Percentiles rank a stretch among this genome's conserved stretches.
These are phyloP conservation scores for Yarrowia deformans DNA, from an alignment of 805 yeast genomes.

Conservation along the genomic window DNA sequence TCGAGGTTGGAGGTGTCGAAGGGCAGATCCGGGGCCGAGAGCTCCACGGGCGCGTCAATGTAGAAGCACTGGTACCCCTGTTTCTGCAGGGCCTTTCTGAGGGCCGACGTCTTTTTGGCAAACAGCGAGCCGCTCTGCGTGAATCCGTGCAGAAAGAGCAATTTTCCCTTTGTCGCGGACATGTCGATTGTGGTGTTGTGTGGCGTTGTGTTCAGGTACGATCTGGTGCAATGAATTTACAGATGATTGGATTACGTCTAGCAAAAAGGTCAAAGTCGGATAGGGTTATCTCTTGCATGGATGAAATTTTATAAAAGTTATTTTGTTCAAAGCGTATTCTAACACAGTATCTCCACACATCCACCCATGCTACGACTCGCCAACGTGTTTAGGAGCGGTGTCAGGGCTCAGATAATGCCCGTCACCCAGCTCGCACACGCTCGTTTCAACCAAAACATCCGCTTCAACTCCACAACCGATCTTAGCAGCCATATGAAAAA, in stretches of 20 bases:
- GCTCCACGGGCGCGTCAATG: conserved; percentile 75
- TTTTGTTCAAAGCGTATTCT: neutral
- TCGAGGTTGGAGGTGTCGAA: conserved; percentile 64
- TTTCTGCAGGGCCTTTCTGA: conserved; percentile 75
- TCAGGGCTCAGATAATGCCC: neutral
- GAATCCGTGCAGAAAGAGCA: conserved; percentile 91
- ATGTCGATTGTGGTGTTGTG: neutral
- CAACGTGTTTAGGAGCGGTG: neutral
- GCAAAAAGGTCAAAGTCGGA: neutral
- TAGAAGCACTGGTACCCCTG: conserved; percentile 74
- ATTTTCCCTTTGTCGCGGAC: conserved; percentile 50
- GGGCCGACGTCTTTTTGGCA: conserved; percentile 87
- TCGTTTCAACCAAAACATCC: neutral
- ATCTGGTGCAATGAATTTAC: neutral
- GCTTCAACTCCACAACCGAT: conserved; percentile 1
- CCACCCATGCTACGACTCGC: conserved; percentile 1
- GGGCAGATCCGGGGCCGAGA: conserved; percentile 76
- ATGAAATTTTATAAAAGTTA: neutral
- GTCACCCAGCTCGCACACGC: too few relatives aligned
- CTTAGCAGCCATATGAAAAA: conserved; percentile 1
- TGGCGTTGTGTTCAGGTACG: neutral
- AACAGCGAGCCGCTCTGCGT: conserved; percentile 81
- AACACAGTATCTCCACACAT: too few relatives aligned
- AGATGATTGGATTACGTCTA: conserved; percentile 13
- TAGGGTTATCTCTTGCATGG: conserved; percentile 16